A percentile compares a stretch with the other conserved stretches of the same genome.
Conservation (phyloP, 192 early-diverging fungal genomes). For the Coemansia sp. region DNA sequence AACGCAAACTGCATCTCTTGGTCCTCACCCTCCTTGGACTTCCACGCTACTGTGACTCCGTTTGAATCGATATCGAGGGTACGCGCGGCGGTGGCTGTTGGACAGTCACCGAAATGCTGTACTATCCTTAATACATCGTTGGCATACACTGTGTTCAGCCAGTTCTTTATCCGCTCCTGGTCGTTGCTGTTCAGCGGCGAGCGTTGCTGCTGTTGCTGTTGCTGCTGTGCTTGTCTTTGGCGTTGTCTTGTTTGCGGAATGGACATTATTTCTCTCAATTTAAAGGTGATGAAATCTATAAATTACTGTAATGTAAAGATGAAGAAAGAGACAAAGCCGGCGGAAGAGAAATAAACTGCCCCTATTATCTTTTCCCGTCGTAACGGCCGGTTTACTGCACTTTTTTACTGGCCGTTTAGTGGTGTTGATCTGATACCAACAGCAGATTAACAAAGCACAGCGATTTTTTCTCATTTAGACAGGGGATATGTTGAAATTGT, state of each 20-base stretch:
- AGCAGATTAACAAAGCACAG: no score
- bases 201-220: conserved; percentile 8
- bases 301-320: not conserved
- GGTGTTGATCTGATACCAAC: no score
- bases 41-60: conserved; percentile 41
- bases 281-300: not conserved
- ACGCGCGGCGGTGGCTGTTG: conserved; percentile 2
- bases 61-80: conserved; percentile 30
- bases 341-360: not conserved
- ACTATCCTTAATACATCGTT: conserved; percentile 28
- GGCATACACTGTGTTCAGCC: conserved; percentile 25
- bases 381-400: no score
- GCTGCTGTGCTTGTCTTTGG: conserved; percentile 5
- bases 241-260: conserved; percentile 16
- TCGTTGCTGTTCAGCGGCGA: conserved; percentile 6
- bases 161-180: conserved; percentile 20
- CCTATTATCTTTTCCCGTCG: no score
- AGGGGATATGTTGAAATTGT: no score
- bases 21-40: not conserved
- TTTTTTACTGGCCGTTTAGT: no score
- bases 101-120: conserved; percentile 35
- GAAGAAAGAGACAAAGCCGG: not conserved
- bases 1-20: conserved; percentile 47
- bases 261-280: conserved; percentile 8
- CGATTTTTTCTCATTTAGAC: no score